phyloP scores from a whole-genome alignment of 495 filamentous ascomycete species.

The Penicillium cinerascens region DNA sequence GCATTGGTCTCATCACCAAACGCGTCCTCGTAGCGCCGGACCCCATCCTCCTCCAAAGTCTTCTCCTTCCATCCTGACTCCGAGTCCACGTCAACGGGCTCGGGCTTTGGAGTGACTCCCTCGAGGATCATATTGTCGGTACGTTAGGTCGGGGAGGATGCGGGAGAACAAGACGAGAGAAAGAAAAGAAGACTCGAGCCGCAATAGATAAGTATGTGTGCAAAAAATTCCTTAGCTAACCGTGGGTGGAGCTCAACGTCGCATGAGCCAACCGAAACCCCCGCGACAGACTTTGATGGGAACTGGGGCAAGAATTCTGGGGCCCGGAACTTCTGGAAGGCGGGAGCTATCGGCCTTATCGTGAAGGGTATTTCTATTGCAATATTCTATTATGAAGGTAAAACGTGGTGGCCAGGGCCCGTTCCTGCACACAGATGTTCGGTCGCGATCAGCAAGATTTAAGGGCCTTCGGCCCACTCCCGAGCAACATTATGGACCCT shows the following conservation, averaged over 20 bases:
- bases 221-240: constrained; percentile 12
- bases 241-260: constrained; percentile 18
- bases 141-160: not conserved
- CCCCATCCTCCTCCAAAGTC: constrained; percentile 5
- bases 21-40: constrained; percentile 24
- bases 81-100: constrained; percentile 12
- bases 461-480: constrained; percentile 21
- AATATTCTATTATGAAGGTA: constrained; percentile 8
- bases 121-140: constrained; percentile 18
- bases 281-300: constrained; percentile 10
- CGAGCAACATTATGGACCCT: not conserved
- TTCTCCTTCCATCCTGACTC: constrained; percentile 24
- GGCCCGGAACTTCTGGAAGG: constrained; percentile 16
- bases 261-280: constrained; percentile 18
- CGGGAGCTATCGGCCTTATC: constrained; percentile 12
- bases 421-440: constrained; percentile 4
- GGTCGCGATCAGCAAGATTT: constrained; percentile 12
- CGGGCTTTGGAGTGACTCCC: constrained; percentile 11
- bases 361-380: constrained; percentile 11
- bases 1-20: constrained; percentile 39
- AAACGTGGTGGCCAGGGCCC: constrained; percentile 5
- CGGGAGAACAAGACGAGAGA: not conserved
- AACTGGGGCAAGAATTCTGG: constrained; percentile 19
- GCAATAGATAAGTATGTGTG: constrained; percentile 17
- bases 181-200: not conserved